phyloP scores from a whole-genome alignment of 768 basidiomycete genomes.

The Lactarius akahatsu region DNA sequence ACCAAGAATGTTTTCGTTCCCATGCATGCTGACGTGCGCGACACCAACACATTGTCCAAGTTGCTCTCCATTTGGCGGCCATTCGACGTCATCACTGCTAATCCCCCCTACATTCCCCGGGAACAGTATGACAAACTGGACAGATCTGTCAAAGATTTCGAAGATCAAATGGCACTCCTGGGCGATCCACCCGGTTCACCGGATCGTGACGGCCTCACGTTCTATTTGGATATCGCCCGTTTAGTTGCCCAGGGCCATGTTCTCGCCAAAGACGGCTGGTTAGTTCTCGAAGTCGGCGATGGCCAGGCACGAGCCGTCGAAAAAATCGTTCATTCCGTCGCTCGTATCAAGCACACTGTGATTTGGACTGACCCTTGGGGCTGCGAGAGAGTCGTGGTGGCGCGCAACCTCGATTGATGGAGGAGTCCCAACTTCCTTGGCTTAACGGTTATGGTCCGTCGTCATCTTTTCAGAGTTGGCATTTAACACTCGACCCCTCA shows the following conservation, averaged over 20 bases:
- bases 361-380: conserved; percentile 85
- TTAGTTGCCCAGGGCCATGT: conserved; percentile 54
- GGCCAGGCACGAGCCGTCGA: conserved; percentile 66
- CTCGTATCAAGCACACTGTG: conserved; percentile 49
- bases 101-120: conserved; percentile 83
- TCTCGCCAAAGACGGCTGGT: conserved; percentile 49
- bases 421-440: neutral
- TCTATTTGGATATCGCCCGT: conserved; percentile 70
- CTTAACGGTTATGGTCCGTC: neutral
- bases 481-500: neutral
- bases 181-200: conserved; percentile 56
- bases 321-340: conserved; percentile 52
- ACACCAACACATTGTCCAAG: conserved; percentile 28
- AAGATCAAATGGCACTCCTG: conserved; percentile 79
- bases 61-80: conserved; percentile 38
- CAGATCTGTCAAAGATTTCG: conserved; percentile 68
- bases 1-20: conserved; percentile 32
- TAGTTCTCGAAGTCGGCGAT: conserved; percentile 81
- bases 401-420: conserved; percentile 9
- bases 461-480: neutral
- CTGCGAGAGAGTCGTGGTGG: conserved; percentile 69
- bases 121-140: conserved; percentile 63
- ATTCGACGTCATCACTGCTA: conserved; percentile 79
- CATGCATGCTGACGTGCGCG: conserved; percentile 47
- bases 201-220: conserved; percentile 52